These are phyloP conservation scores for Colletotrichum spinosum DNA, from an alignment of 2,329 filamentous ascomycete genomes.

Conservation along the genomic window DNA sequence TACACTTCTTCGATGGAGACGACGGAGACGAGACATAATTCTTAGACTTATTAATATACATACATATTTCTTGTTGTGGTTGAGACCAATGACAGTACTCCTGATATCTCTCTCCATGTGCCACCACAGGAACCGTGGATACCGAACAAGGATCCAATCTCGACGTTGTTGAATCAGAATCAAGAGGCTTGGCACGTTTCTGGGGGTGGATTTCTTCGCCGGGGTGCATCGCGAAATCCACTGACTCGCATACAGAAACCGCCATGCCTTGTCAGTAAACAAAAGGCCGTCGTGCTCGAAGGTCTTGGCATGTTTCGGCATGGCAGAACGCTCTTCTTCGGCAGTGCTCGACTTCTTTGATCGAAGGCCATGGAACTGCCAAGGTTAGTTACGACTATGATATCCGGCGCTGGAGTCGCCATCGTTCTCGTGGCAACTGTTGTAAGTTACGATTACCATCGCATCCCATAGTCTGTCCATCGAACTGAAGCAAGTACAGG, in stretches of 20 bases:
- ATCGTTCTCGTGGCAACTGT: too few species aligned
- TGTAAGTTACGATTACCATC: too few species aligned
- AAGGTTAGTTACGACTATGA: too few species aligned
- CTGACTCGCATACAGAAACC: conserved; percentile 13
- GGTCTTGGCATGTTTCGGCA: conserved; percentile 5
- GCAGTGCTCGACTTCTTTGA: too few species aligned
- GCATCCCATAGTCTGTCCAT: background rate
- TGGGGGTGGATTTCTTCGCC: conserved; percentile 1
- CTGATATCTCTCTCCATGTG: background rate
- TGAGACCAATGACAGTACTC: background rate
- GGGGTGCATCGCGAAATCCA: background rate
- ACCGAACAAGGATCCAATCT: background rate
- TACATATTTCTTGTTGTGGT: background rate
- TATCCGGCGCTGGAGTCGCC: too few species aligned
- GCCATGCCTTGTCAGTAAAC: background rate
- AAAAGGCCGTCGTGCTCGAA: conserved; percentile 12
- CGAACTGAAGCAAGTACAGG: too few species aligned
- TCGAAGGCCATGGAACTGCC: too few species aligned
- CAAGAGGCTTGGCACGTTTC: conserved; percentile 4
- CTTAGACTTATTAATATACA: conserved; percentile 10
- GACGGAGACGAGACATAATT: background rate
- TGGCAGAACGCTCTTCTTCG: too few species aligned
- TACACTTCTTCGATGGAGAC: conserved; percentile 28
- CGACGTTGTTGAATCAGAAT: background rate
- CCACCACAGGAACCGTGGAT: background rate